Percentiles rank a stretch among this genome's conserved stretches.
Evolutionary conservation across 441 rosid species (phyloP).

Genomic region (Adansonia gregorii): DNA sequence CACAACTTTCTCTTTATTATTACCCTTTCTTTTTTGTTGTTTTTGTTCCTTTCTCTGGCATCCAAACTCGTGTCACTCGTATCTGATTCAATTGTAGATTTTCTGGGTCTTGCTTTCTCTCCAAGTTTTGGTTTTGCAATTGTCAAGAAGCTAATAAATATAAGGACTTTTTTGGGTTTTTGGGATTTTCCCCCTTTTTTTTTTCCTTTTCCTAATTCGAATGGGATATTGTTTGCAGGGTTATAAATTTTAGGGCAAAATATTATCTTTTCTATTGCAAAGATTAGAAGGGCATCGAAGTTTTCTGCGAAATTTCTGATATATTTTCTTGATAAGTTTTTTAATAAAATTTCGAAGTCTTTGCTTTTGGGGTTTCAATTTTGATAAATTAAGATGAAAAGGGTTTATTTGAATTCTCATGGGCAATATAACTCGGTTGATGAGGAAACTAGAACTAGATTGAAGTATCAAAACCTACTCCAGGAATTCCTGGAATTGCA

Average conservation of each 20-base stretch:
- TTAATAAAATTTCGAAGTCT: neutral
- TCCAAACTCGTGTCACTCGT: neutral
- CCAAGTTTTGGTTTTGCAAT: neutral
- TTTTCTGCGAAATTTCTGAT: neutral
- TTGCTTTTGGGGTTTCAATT: conserved; percentile 18
- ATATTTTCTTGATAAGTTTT: neutral
- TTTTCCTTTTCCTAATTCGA: conserved; percentile 10
- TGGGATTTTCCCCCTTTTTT: neutral
- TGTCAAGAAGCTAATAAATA: neutral
- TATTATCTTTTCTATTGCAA: neutral
- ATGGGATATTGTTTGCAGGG: neutral
- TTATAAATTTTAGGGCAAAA: neutral
- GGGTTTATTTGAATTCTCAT: conserved; percentile 28
- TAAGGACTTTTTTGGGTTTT: neutral
- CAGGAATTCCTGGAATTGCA: conserved; percentile 49
- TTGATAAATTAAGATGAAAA: conserved; percentile 37
- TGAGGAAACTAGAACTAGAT: conserved; percentile 34
- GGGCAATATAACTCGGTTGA: conserved; percentile 21
- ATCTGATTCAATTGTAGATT: conserved; percentile 18
- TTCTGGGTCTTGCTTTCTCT: neutral
- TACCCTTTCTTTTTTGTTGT: neutral
- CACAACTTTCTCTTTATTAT: neutral
- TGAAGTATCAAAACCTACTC: conserved; percentile 42
- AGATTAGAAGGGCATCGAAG: neutral
- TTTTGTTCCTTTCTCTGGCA: neutral